phyloP scores from a whole-genome alignment of 2,329 filamentous ascomycete genomes.

The Bipolaris oryzae region DNA sequence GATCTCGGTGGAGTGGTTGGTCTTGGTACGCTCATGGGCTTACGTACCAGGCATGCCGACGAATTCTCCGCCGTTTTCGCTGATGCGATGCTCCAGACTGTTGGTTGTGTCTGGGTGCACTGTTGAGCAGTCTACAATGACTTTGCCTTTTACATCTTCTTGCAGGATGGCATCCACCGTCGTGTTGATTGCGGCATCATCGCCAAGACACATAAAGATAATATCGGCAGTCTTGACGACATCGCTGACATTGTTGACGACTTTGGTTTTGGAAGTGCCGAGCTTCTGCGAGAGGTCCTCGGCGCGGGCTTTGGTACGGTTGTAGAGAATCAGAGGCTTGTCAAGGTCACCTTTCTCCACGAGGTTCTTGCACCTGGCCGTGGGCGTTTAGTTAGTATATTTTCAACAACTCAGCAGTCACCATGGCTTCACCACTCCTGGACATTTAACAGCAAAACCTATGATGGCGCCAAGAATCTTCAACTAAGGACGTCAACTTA shows the following conservation, averaged over 20 bases:
- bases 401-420: not conserved
- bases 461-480: not conserved
- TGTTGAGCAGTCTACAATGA: conserved; percentile 87
- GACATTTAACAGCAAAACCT: not conserved
- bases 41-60: conserved; percentile 67
- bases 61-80: conserved; percentile 70
- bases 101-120: conserved; percentile 83
- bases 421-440: not conserved
- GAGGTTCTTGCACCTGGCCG: conserved; percentile 63
- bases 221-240: conserved; percentile 73
- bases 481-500: conserved; percentile 31
- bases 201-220: conserved; percentile 80
- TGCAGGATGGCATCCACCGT: conserved; percentile 65
- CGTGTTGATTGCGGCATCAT: conserved; percentile 73
- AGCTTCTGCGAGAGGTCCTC: conserved; percentile 67
- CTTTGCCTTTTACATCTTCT: conserved; percentile 68
- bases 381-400: not conserved
- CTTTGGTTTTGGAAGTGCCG: conserved; percentile 65
- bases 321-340: conserved; percentile 77
- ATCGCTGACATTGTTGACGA: conserved; percentile 68
- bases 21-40: not conserved
- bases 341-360: conserved; percentile 75
- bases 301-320: conserved; percentile 73
- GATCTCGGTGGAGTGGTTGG: conserved; percentile 10
- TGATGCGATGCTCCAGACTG: conserved; percentile 64